Conservation (phyloP, 2,329 filamentous ascomycete genomes). For the Aschersonia sp. region DNA sequence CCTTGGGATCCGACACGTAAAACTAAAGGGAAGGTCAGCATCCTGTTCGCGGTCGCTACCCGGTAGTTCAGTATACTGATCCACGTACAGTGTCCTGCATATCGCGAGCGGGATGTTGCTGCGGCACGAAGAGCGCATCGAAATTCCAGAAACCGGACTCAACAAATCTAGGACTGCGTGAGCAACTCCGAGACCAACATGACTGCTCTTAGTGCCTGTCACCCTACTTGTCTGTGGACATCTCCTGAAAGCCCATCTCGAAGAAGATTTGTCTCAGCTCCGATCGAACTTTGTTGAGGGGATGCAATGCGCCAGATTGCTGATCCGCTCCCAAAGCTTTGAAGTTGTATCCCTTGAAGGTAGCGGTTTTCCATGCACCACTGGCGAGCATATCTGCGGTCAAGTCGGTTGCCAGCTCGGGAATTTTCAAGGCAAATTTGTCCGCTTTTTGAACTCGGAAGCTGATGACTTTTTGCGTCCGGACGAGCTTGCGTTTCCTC, state of each 20-base stretch:
- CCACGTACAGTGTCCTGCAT: constrained; percentile 63
- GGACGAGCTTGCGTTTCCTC: constrained; percentile 84
- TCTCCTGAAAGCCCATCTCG: constrained; percentile 96
- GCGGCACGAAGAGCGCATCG: constrained; percentile 88
- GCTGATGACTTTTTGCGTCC: constrained; percentile 67
- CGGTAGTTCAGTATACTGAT: not conserved
- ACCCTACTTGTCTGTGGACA: constrained; percentile 64
- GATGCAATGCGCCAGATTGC: constrained; percentile 46
- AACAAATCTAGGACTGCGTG: constrained; percentile 39
- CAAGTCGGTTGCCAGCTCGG: constrained; percentile 88
- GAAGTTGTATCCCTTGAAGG: constrained; percentile 74
- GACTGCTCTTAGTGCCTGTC: not conserved
- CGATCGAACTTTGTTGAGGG: constrained; percentile 84
- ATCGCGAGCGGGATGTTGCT: constrained; percentile 90
- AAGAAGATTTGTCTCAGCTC: constrained; percentile 99
- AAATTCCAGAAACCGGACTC: constrained; percentile 99
- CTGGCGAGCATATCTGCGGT: constrained; percentile 82
- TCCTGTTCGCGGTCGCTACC: not conserved
- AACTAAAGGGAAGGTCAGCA: constrained; percentile 29
- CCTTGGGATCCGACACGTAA: constrained; percentile 82
- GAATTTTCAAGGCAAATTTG: constrained; percentile 78
- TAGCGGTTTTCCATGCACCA: constrained; percentile 82
- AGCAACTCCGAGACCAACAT: not conserved
- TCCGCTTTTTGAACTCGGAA: constrained; percentile 75
- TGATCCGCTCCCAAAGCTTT: constrained; percentile 52